Percentiles rank a stretch among this genome's conserved stretches.
Conservation (phyloP, 2,329 filamentous ascomycete genomes). For the Colletotrichum musicola region DNA sequence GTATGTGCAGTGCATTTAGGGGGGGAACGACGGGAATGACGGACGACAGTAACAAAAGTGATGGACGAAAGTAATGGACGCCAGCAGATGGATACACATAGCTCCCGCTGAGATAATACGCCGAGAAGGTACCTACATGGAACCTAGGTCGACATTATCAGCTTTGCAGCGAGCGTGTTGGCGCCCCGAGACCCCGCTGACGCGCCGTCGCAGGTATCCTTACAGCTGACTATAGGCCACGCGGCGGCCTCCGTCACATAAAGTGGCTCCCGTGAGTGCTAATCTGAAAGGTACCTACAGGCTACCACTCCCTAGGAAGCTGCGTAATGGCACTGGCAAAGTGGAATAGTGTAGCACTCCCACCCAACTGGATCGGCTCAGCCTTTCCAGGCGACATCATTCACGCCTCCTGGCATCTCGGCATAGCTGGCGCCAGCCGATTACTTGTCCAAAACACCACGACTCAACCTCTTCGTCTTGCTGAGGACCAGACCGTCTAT, state of each 20-base stretch:
- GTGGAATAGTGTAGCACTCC: constrained; percentile 6
- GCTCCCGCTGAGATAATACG: not conserved
- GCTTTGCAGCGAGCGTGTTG: not conserved
- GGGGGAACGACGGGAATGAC: too few relatives aligned
- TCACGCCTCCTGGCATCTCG: constrained; percentile 19
- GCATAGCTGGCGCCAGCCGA: constrained; percentile 28
- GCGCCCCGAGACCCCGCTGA: constrained; percentile 10
- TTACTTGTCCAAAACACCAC: constrained; percentile 30
- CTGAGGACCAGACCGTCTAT: not conserved
- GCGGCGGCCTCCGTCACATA: constrained; percentile 35
- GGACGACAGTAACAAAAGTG: too few relatives aligned
- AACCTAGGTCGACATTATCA: too few relatives aligned
- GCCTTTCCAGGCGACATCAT: constrained; percentile 31
- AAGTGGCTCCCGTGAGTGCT: constrained; percentile 19
- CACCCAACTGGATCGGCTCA: constrained; percentile 26
- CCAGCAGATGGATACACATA: not conserved
- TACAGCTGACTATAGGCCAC: constrained; percentile 35
- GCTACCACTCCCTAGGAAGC: constrained; percentile 9
- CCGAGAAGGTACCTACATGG: too few relatives aligned
- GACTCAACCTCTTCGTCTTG: constrained; percentile 2
- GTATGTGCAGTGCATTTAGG: too few relatives aligned
- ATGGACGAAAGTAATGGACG: too few relatives aligned
- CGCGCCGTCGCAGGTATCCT: constrained; percentile 3
- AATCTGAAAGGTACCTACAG: not conserved
- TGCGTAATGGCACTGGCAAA: constrained; percentile 16